phyloP scores from a whole-genome alignment of 257 asterid genomes.

The Solanum lycopersicoides region DNA sequence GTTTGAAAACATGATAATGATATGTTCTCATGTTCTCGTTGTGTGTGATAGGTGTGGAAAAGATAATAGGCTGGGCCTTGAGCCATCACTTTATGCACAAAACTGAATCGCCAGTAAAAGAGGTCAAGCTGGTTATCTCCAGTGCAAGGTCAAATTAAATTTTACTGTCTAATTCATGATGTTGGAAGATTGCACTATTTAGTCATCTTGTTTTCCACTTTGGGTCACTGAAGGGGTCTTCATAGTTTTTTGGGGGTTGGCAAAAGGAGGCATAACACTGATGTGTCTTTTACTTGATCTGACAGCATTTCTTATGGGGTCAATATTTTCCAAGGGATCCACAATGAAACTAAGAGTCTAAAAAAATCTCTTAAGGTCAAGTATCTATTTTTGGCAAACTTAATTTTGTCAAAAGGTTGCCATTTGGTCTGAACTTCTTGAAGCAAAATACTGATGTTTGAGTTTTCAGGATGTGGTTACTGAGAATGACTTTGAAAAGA shows the following conservation, averaged over 20 bases:
- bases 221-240: neutral
- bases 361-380: slow-evolving; percentile 80
- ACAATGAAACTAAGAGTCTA: slow-evolving; percentile 59
- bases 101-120: slow-evolving; percentile 34
- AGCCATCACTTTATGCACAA: slow-evolving; percentile 74
- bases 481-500: slow-evolving; percentile 81
- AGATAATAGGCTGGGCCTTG: slow-evolving; percentile 76
- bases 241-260: neutral
- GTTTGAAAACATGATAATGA: neutral
- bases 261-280: neutral
- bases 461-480: slow-evolving; percentile 69
- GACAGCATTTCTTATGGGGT: slow-evolving; percentile 70
- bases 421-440: slow-evolving; percentile 2
- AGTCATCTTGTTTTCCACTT: neutral
- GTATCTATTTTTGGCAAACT: neutral
- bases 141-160: slow-evolving; percentile 40
- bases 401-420: neutral
- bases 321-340: slow-evolving; percentile 59
- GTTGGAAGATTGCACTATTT: neutral
- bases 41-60: slow-evolving; percentile 55
- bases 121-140: slow-evolving; percentile 43
- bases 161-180: neutral
- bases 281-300: slow-evolving; percentile 3
- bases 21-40: slow-evolving; percentile 8
- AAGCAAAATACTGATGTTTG: neutral